phyloP scores from a whole-genome alignment of 2,329 filamentous ascomycete species.

The Fusarium pseudocircinatum region DNA sequence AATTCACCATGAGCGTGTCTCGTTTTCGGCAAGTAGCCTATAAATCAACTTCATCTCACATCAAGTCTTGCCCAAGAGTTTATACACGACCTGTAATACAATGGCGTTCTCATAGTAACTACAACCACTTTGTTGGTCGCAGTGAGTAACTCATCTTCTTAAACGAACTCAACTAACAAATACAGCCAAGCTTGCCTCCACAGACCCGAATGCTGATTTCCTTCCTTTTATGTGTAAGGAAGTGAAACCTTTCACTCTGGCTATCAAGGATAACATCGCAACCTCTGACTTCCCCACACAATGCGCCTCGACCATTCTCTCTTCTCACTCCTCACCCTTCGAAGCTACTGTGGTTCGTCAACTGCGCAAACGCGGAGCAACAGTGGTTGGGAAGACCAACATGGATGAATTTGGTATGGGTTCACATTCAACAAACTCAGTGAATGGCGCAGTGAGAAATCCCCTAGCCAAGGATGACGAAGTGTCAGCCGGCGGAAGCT shows the following conservation, averaged over 20 bases:
- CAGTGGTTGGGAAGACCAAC: conserved; percentile 83
- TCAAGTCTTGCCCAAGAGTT: background rate
- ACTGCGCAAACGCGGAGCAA: conserved; percentile 70
- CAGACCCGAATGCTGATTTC: background rate
- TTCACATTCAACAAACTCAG: conserved; percentile 79
- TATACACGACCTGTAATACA: conserved; percentile 20
- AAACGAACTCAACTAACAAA: conserved; percentile 6
- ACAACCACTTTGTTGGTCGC: conserved; percentile 50
- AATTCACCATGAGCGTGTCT: conserved; percentile 47
- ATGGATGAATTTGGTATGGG: conserved; percentile 98
- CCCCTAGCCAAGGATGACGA: conserved; percentile 50
- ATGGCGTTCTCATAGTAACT: conserved; percentile 45
- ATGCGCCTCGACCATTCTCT: conserved; percentile 81
- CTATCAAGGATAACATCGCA: conserved; percentile 82
- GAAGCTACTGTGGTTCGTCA: conserved; percentile 82
- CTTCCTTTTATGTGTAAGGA: conserved; percentile 31
- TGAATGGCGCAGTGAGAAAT: conserved; percentile 71
- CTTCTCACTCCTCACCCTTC: conserved; percentile 78
- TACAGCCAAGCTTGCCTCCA: conserved; percentile 17
- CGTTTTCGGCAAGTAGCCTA: conserved; percentile 40
- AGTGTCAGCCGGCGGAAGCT: conserved; percentile 85
- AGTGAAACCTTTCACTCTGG: conserved; percentile 57
- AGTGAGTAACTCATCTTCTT: conserved; percentile 37
- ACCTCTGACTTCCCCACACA: conserved; percentile 76
- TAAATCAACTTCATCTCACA: background rate